A percentile compares a stretch with the other conserved stretches of the same genome.
Conservation (phyloP, 768 basidiomycete species). For the Chalciporus chontae region DNA sequence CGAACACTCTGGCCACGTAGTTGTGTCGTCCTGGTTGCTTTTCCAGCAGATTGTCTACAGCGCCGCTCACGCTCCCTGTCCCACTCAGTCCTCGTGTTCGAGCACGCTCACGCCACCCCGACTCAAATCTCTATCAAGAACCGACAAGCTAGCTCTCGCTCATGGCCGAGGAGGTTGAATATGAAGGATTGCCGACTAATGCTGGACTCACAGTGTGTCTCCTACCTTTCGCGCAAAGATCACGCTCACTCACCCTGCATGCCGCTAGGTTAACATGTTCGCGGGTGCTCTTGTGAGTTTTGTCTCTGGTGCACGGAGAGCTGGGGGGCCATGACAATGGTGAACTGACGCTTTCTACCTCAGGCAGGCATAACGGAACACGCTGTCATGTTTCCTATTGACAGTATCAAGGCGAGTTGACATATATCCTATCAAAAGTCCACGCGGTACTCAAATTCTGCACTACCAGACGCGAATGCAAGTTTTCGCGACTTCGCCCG, state of each 20-base stretch:
- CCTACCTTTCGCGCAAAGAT: slow-evolving; percentile 7
- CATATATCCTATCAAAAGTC: neutral
- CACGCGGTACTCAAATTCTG: slow-evolving; percentile 1
- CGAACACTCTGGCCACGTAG: slow-evolving; percentile 1
- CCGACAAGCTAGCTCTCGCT: slow-evolving; percentile 11
- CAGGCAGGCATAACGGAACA: slow-evolving; percentile 99
- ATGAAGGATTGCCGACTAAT: slow-evolving; percentile 69
- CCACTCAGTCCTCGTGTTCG: neutral
- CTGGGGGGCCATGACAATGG: neutral
- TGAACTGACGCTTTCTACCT: slow-evolving; percentile 14
- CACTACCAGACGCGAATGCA: slow-evolving; percentile 91
- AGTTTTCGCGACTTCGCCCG: slow-evolving; percentile 84
- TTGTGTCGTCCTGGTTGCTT: slow-evolving; percentile 2
- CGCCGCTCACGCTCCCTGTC: slow-evolving; percentile 2
- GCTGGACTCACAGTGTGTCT: slow-evolving; percentile 65
- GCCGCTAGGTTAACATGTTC: slow-evolving; percentile 84
- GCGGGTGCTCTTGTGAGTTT: slow-evolving; percentile 88
- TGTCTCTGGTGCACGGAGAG: neutral
- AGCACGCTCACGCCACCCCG: slow-evolving; percentile 3
- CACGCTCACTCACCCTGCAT: slow-evolving; percentile 12
- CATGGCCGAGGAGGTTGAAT: slow-evolving; percentile 51
- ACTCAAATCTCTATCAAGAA: slow-evolving; percentile 2
- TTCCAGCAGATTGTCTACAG: neutral
- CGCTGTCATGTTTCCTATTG: slow-evolving; percentile 97
- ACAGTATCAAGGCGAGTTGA: slow-evolving; percentile 89